Conservation (phyloP, 208 protist species). For the Blastocrithidia nonstop region DNA sequence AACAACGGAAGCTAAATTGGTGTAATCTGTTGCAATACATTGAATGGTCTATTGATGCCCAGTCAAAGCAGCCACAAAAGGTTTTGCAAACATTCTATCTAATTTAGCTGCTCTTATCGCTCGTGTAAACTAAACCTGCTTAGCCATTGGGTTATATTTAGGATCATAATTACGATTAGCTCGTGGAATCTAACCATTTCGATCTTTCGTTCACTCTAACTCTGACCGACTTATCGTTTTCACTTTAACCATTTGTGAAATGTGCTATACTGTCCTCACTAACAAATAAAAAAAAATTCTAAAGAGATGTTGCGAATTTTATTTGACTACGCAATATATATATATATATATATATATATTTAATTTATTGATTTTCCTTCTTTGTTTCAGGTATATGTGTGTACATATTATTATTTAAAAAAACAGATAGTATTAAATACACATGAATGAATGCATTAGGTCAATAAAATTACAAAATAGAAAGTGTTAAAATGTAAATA, state of each 20-base stretch:
- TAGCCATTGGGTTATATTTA: slow-evolving; percentile 91
- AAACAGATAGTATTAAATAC: neutral
- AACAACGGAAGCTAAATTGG: slow-evolving; percentile 65
- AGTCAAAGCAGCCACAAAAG: slow-evolving; percentile 84
- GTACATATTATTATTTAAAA: neutral
- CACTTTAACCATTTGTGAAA: slow-evolving; percentile 74
- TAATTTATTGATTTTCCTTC: neutral
- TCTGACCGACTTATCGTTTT: slow-evolving; percentile 87
- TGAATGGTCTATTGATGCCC: slow-evolving; percentile 89
- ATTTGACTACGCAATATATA: neutral
- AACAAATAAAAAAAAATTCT: slow-evolving; percentile 1
- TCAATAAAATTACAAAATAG: neutral
- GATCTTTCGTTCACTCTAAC: slow-evolving; percentile 87
- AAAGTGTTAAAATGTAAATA: neutral
- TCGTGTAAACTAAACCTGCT: slow-evolving; percentile 93
- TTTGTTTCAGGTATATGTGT: too few species aligned
- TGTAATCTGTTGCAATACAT: slow-evolving; percentile 79
- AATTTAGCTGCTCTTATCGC: slow-evolving; percentile 92
- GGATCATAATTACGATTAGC: slow-evolving; percentile 89
- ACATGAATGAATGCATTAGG: neutral
- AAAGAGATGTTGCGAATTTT: neutral
- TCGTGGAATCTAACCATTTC: slow-evolving; percentile 71
- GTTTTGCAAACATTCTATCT: slow-evolving; percentile 94
- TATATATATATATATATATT: neutral
- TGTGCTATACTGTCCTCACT: neutral